These are phyloP conservation scores for Sanguinoderma infundibulare DNA, from an alignment of 1,284 basidiomycete genomes.

Conservation along the genomic window DNA sequence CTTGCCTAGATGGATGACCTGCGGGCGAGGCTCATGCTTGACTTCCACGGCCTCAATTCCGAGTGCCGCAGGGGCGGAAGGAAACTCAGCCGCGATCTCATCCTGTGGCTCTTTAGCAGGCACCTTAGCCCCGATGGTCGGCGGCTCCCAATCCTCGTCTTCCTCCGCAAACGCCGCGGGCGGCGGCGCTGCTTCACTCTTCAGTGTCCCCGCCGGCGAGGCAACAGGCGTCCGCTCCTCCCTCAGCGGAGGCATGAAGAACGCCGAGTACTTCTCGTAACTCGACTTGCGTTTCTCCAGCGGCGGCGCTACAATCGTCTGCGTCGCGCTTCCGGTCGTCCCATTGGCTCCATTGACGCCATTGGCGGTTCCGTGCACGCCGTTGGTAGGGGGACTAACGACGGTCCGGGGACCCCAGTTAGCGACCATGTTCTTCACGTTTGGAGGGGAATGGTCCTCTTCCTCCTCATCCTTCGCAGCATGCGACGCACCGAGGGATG, in stretches of 20 bases:
- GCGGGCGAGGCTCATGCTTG: constrained; percentile 6
- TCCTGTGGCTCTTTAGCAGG: constrained; percentile 7
- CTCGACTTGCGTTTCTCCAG: constrained; percentile 65
- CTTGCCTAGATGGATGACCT: constrained; percentile 19
- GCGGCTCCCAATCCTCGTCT: constrained; percentile 9
- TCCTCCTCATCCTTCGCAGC: constrained; percentile 18
- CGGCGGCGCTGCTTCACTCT: constrained; percentile 38
- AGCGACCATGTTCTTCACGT: constrained; percentile 31
- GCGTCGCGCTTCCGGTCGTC: background rate
- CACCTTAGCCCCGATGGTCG: background rate
- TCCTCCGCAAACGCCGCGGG: constrained; percentile 5
- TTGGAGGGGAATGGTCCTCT: constrained; percentile 19
- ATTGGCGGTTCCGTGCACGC: constrained; percentile 2
- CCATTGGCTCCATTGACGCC: constrained; percentile 1
- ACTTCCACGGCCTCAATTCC: constrained; percentile 8
- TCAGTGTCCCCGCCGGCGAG: constrained; percentile 59
- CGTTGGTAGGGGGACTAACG: constrained; percentile 4
- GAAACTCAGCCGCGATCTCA: background rate
- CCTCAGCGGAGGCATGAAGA: constrained; percentile 63
- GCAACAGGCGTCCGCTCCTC: constrained; percentile 69
- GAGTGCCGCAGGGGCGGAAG: background rate
- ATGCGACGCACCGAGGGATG: constrained; percentile 1
- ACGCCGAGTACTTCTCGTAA: constrained; percentile 66
- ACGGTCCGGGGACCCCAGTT: constrained; percentile 25
- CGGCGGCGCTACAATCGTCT: constrained; percentile 13